Evolutionary conservation across 805 yeast species (phyloP).

Genomic region (Cyberlindnera veronae): DNA sequence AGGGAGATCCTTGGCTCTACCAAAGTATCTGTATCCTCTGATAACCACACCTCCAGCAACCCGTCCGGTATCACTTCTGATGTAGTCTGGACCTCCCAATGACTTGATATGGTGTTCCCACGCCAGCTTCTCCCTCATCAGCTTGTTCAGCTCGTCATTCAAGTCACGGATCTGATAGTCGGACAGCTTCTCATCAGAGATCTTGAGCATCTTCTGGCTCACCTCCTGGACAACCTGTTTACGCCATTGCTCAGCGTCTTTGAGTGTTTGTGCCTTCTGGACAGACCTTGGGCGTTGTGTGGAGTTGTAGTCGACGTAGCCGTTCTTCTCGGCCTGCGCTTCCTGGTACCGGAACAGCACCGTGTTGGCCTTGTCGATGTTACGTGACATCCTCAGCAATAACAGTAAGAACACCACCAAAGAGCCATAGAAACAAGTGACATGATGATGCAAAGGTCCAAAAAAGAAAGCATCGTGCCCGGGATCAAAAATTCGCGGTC

Average conservation of each 20-base stretch:
- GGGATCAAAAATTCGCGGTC: no score
- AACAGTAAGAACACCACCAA: neutral
- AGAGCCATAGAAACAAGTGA: no score
- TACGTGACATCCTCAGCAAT: conserved; percentile 57
- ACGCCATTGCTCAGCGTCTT: conserved; percentile 73
- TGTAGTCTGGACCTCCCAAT: conserved; percentile 72
- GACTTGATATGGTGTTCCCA: conserved; percentile 77
- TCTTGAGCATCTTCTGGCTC: conserved; percentile 51
- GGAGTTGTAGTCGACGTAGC: conserved; percentile 53
- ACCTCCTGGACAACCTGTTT: conserved; percentile 60
- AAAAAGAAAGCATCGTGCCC: no score
- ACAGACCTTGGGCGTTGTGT: conserved; percentile 61
- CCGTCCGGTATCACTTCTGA: conserved; percentile 25
- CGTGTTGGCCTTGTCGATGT: conserved; percentile 72
- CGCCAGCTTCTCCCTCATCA: conserved; percentile 61
- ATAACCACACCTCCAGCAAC: conserved; percentile 19
- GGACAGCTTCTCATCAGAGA: conserved; percentile 58
- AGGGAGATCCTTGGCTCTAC: conserved; percentile 76
- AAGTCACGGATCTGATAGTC: conserved; percentile 65
- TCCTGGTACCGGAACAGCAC: conserved; percentile 63
- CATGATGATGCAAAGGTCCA: no score
- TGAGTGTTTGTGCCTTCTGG: conserved; percentile 46
- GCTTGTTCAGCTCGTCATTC: conserved; percentile 68
- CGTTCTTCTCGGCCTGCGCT: conserved; percentile 54
- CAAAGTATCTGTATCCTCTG: conserved; percentile 55